These are phyloP conservation scores for Talaromyces sp. DNA, from an alignment of 2,329 filamentous ascomycete species.

Conservation along the genomic window DNA sequence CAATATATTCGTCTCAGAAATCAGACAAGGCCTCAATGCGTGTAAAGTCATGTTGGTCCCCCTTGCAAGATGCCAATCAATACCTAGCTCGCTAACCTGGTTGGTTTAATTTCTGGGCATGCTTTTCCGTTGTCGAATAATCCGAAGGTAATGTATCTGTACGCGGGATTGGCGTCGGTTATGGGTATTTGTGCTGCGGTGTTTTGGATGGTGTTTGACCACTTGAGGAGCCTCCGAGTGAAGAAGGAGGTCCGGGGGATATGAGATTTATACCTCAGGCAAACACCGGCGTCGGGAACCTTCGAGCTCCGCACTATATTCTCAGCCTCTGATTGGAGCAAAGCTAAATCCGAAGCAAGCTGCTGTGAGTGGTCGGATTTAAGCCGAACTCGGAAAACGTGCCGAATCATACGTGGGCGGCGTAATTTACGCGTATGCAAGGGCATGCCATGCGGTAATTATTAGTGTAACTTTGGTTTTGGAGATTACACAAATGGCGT, in stretches of 20 bases:
- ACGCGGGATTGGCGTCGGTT: neutral
- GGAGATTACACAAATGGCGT: neutral
- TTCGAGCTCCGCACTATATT: neutral
- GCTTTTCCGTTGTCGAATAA: conserved; percentile 7
- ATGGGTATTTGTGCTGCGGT: neutral
- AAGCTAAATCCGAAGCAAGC: too few relatives aligned
- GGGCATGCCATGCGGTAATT: neutral
- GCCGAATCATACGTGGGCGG: neutral
- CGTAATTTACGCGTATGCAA: neutral
- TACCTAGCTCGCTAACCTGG: neutral
- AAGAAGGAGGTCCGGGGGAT: neutral
- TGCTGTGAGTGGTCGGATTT: conserved; percentile 11
- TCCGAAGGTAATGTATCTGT: neutral
- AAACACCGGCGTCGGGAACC: neutral
- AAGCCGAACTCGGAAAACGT: neutral
- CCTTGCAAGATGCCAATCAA: too few relatives aligned
- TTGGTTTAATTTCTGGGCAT: neutral
- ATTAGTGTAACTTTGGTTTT: neutral
- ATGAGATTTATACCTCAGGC: neutral
- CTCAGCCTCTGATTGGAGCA: conserved; percentile 5
- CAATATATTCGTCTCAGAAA: conserved; percentile 20
- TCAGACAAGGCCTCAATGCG: conserved; percentile 20
- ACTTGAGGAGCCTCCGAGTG: neutral
- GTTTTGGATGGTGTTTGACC: neutral
- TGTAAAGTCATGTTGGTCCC: conserved; percentile 15